Evolutionary conservation across 495 filamentous ascomycete species (phyloP).

Genomic region (Cladorrhinum samala): DNA sequence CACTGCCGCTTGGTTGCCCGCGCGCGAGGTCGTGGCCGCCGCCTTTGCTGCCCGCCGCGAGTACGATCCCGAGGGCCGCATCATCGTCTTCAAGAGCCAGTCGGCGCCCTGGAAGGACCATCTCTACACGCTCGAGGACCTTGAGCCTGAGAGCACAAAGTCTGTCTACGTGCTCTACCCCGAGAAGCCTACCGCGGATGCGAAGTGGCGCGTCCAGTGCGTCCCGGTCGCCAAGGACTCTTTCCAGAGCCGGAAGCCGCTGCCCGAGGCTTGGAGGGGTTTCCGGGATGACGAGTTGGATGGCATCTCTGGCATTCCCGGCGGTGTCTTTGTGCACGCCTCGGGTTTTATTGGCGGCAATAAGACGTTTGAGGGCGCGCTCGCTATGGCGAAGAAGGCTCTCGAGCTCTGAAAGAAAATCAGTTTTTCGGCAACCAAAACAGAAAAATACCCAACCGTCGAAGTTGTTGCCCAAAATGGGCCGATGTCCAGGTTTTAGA

Average conservation of each 20-base stretch:
- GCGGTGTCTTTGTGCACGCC: conserved; percentile 88
- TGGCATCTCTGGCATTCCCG: conserved; percentile 62
- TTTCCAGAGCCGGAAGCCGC: conserved; percentile 81
- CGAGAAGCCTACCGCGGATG: conserved; percentile 60
- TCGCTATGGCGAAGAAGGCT: conserved; percentile 77
- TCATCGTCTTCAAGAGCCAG: conserved; percentile 69
- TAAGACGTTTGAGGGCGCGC: conserved; percentile 80
- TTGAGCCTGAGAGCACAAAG: conserved; percentile 43
- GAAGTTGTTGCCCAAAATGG: conserved; percentile 14
- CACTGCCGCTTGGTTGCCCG: conserved; percentile 75
- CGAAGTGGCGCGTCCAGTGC: conserved; percentile 89
- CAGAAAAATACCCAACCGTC: too few relatives aligned
- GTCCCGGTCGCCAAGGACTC: conserved; percentile 74
- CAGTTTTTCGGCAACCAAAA: too few relatives aligned
- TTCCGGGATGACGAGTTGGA: conserved; percentile 79
- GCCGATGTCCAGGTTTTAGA: not conserved
- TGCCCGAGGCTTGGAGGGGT: conserved; percentile 89
- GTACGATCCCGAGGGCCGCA: conserved; percentile 64
- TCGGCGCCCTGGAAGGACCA: conserved; percentile 94
- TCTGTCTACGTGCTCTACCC: conserved; percentile 93
- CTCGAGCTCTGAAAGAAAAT: conserved; percentile 26
- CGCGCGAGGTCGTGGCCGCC: conserved; percentile 64
- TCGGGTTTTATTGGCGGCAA: conserved; percentile 95
- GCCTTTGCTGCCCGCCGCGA: conserved; percentile 61
- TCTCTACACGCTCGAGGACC: conserved; percentile 77